Evolutionary conservation across 164 flowering plant genomes (phyloP), one percentile per base, ranked within the genome.

Genomic region (Amborella trichopoda): DNA sequence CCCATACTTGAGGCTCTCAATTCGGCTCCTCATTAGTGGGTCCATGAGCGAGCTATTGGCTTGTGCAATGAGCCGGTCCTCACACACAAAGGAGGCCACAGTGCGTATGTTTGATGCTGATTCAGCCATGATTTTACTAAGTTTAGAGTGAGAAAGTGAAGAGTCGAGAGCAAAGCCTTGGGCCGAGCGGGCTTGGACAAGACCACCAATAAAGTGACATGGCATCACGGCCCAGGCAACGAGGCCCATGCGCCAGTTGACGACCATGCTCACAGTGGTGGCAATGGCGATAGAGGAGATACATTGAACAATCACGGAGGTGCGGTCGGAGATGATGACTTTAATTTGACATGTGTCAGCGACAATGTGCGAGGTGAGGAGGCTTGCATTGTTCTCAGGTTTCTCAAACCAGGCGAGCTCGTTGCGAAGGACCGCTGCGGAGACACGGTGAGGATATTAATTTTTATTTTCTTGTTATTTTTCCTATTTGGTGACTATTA

Each of bases 171-270:
- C 50, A 58, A 80, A 83, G 38, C 82, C 82, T 58, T 65, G 68
- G 27, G 82, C 76, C 16, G 80, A 75, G 58, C 70, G 75, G 59
- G 87, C 83, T 62, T 83, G 88, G 44, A 77, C 62, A 3, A 80
- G 57, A 19, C 93, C 93, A 17, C 87, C 84, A 16, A 80, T 76
- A 61, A 75, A 77, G 70, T 80, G 93, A 63, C 87, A 80, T 40
- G 93, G 87, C 93, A 83, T 83, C 50, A 83, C 84, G 17, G 91
- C 91, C 91, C 87, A 79, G 50, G 87, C 83, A 20, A 79, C 91
- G 22, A 82, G 63, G 40, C 58, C 74, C 91, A 82, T 79, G 64
- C 84, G 69, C 87, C 87, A 82, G 57, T 60, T 58, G 1, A 73
- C 74, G 16, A 9, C 23, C 69, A 79, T 63, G 70, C 87, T 82